These are phyloP conservation scores for Sporisorium exsertum DNA, from an alignment of 1,284 basidiomycete species.

Conservation along the genomic window DNA sequence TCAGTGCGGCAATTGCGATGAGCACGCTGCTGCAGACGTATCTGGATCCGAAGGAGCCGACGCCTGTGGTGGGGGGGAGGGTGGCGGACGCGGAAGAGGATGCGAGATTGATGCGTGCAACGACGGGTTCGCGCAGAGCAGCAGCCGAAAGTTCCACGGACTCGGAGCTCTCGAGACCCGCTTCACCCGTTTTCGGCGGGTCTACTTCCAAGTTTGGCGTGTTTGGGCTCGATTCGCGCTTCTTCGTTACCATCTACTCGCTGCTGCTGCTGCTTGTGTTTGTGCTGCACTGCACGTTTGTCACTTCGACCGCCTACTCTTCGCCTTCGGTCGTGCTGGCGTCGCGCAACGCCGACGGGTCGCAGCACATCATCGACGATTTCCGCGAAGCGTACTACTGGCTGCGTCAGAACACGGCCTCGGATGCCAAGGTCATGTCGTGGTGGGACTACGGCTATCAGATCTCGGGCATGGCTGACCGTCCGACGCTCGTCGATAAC, in stretches of 20 bases:
- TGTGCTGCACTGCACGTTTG: constrained; percentile 91
- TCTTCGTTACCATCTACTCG: constrained; percentile 82
- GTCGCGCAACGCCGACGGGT: constrained; percentile 83
- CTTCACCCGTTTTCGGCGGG: constrained; percentile 31
- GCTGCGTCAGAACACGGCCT: constrained; percentile 92
- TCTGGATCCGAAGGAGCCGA: constrained; percentile 77
- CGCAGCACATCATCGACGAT: constrained; percentile 96
- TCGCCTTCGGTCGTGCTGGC: constrained; percentile 96
- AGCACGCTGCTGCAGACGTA: constrained; percentile 90
- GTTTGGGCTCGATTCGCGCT: constrained; percentile 85
- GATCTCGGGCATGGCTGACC: constrained; percentile 97
- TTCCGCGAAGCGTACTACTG: constrained; percentile 99
- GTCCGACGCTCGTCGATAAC: constrained; percentile 97
- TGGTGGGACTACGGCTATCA: constrained; percentile 99
- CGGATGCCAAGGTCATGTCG: constrained; percentile 93
- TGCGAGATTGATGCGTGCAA: constrained; percentile 68
- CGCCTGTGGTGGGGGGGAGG: constrained; percentile 67
- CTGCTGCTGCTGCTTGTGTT: constrained; percentile 83
- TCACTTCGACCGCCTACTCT: constrained; percentile 93
- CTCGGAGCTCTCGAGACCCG: constrained; percentile 22
- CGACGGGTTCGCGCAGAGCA: constrained; percentile 56
- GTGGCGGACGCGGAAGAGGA: constrained; percentile 61
- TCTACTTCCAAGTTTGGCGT: constrained; percentile 74
- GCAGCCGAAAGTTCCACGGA: constrained; percentile 23
- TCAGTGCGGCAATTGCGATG: constrained; percentile 88